These are phyloP conservation scores for Sisymbrium altissimum DNA, from an alignment of 345 rosid genomes.

Conservation along the genomic window DNA sequence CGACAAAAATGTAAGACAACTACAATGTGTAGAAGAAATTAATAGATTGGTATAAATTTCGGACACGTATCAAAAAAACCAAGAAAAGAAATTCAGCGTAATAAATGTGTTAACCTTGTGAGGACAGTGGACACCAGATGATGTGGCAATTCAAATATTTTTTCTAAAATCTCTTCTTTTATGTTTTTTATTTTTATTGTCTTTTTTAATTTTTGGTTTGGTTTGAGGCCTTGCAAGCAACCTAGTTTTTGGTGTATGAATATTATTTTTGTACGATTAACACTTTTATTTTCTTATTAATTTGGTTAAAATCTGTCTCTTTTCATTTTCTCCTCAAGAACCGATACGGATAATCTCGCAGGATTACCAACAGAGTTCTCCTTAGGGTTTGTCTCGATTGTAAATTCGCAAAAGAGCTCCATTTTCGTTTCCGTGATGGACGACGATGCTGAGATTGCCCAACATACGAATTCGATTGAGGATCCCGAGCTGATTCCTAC, in stretches of 20 bases:
- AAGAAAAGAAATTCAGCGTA: no score
- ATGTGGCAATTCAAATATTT: no score
- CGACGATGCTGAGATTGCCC: constrained; percentile 20
- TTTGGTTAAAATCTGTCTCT: not conserved
- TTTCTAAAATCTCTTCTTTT: not conserved
- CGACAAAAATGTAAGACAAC: no score
- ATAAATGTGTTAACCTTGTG: constrained; percentile 48
- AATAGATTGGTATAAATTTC: no score
- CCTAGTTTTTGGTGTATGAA: not conserved
- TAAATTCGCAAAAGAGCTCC: not conserved
- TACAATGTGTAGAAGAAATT: no score
- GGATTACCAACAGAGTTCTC: not conserved
- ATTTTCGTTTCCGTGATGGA: not conserved
- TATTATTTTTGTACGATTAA: not conserved
- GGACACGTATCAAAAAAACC: no score
- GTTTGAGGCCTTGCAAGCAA: no score
- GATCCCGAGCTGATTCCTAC: constrained; percentile 9
- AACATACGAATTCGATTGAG: constrained; percentile 8
- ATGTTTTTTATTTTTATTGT: not conserved
- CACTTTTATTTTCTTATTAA: not conserved
- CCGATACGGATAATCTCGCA: not conserved
- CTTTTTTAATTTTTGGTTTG: no score
- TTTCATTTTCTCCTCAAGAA: not conserved
- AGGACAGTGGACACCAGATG: not conserved
- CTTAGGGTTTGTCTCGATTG: constrained; percentile 22